Evolutionary conservation across 192 early-diverging fungal genomes (phyloP).

Genomic region (Ramicandelaber brevisporus): DNA sequence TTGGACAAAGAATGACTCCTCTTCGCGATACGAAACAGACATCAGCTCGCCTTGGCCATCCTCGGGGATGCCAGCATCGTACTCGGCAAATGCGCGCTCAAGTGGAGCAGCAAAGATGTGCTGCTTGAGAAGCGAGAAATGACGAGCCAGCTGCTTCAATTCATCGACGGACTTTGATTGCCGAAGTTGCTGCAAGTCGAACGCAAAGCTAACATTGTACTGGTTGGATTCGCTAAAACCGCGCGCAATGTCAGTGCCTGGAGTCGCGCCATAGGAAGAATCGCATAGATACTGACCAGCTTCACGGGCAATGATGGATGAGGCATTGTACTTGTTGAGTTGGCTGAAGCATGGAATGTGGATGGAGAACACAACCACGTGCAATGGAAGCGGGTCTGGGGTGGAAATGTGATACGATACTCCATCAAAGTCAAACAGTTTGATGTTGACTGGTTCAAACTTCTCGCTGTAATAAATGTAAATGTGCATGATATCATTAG

Average conservation of each 20-base stretch:
- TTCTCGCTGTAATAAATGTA: constrained; percentile 21
- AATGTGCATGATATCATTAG: constrained; percentile 1
- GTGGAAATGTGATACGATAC: constrained; percentile 69
- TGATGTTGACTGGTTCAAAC: constrained; percentile 42
- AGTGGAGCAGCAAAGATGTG: constrained; percentile 88
- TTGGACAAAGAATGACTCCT: constrained; percentile 82
- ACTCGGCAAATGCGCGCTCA: constrained; percentile 65
- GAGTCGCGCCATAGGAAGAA: no score
- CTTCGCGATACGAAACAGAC: constrained; percentile 81
- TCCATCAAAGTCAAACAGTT: constrained; percentile 91
- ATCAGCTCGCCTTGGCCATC: constrained; percentile 53
- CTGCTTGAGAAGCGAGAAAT: constrained; percentile 74
- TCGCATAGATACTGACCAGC: no score
- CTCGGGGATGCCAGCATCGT: constrained; percentile 38
- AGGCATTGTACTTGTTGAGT: constrained; percentile 59
- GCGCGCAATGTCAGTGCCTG: no score
- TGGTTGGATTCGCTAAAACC: not conserved
- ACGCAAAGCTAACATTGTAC: constrained; percentile 60
- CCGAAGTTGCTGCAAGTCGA: constrained; percentile 52
- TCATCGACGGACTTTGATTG: constrained; percentile 2
- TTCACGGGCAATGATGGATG: no score
- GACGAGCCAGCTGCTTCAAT: constrained; percentile 51
- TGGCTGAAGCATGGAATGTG: constrained; percentile 63
- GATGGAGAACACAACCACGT: constrained; percentile 50
- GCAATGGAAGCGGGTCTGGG: constrained; percentile 12